These are phyloP conservation scores for Citrus hindsii DNA, from an alignment of 345 rosid genomes.

Conservation along the genomic window DNA sequence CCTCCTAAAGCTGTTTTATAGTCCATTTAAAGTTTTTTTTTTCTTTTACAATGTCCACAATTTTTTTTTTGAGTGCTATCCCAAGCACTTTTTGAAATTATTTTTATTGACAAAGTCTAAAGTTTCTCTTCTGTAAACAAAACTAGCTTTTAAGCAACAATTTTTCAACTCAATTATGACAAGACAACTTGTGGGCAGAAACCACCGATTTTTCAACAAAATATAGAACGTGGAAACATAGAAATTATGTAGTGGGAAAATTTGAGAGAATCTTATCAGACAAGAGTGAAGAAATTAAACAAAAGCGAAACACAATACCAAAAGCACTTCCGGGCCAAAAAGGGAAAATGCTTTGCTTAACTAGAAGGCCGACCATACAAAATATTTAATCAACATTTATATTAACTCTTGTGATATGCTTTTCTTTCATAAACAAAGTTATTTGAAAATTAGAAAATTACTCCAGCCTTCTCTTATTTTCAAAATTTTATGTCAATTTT, in stretches of 20 bases:
- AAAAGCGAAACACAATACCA: not conserved
- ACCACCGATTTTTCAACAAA: not conserved
- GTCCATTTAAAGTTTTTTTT: too few relatives aligned
- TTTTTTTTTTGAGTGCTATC: not conserved
- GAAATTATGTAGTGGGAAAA: not conserved
- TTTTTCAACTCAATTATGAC: not conserved
- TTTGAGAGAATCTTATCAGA: not conserved
- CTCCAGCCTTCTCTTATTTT: not conserved
- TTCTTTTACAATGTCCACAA: too few relatives aligned
- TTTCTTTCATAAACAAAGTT: not conserved
- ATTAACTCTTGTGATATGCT: not conserved
- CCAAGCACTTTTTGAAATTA: not conserved
- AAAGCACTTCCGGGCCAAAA: not conserved
- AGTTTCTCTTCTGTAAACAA: not conserved
- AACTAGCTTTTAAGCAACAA: not conserved
- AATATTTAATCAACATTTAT: not conserved
- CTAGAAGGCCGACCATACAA: not conserved
- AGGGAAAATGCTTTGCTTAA: not conserved
- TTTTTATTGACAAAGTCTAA: not conserved
- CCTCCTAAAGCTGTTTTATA: too few relatives aligned
- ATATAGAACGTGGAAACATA: not conserved
- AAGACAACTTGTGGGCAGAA: not conserved
- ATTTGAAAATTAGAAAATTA: not conserved
- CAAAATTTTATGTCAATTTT: too few relatives aligned
- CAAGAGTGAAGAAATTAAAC: not conserved